Base-by-base conservation (phyloP, 108 stramenopile species). In the Pseudonitzschia multiseries region DNA sequence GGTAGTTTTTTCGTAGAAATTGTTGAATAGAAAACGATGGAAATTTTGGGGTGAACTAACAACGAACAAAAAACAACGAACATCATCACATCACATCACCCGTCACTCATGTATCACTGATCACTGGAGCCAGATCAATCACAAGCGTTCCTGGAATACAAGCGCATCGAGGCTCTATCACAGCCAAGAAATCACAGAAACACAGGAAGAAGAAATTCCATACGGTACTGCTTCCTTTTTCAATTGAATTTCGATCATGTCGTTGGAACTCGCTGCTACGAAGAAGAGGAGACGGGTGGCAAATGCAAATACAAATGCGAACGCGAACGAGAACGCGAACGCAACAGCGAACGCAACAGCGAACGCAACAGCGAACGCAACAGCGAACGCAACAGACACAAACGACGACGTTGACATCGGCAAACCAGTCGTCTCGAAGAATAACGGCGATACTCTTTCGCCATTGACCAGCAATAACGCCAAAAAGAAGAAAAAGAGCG, bases 401-500 rank as follows among this genome's bases (percentile, higher is more conserved):
- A 20, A 26, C 54, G 54, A 26, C 24, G 54, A 56, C 22, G 54
- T 24, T 10, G 54, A 56, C 54, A 56, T 56, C 10, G 54, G 54
- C 21, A 26, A 56, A 20, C 54, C 26, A 2, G 54, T 26, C 2
- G 9, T 48, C 46, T 48, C 46, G 13, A 48, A 48, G 14, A 18
- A 10, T 22, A 56, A 26, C 54, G 54, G 24, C 9, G 54, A 56
- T 5, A 20, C 5, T 18, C 52, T 52, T 6, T 42, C 42, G 6
- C 42, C 6, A 9, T 42, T 42, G 42, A 29, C n/a, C 53, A 15
- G 29, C 33, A 33, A 61, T 18, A 29, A 27, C 8, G 29, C n/a
- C 61, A 62, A 40, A 62, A 40, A 40, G 33, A 62, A 62, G 8
- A 62, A 62, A 18, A 56, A 62, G n/a, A 62, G n/a, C 18, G 8